Conservation (phyloP, 192 early-diverging fungal genomes). For the Funneliformis mosseae region DNA sequence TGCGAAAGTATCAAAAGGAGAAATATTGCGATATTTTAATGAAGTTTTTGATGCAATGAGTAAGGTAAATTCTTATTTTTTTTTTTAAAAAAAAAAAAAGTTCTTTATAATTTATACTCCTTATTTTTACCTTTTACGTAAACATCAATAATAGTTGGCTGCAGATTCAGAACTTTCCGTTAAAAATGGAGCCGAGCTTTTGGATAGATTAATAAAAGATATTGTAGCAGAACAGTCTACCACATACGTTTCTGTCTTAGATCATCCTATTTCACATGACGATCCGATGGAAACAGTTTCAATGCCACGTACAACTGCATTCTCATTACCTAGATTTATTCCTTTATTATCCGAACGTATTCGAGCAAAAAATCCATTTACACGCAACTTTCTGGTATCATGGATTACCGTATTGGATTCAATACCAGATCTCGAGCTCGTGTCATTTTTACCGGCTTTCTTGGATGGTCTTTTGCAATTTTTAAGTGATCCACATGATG, state of each 20-base stretch:
- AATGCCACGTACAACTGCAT: constrained; percentile 68
- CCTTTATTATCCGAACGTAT: constrained; percentile 92
- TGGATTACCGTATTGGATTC: constrained; percentile 94
- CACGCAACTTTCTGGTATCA: constrained; percentile 90
- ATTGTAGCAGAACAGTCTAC: constrained; percentile 91
- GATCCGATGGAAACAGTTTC: constrained; percentile 47
- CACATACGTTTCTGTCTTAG: constrained; percentile 61
- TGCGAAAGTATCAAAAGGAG: constrained; percentile 89
- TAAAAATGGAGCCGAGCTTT: constrained; percentile 90
- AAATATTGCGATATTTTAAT: constrained; percentile 91
- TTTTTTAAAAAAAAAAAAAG: no score
- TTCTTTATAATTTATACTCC: neutral
- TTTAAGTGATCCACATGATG: constrained; percentile 90
- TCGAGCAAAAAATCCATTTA: constrained; percentile 85
- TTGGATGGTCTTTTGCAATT: constrained; percentile 90
- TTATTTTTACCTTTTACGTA: neutral
- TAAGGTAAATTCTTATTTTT: constrained; percentile 63
- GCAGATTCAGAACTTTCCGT: constrained; percentile 90
- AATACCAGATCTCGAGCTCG: constrained; percentile 92
- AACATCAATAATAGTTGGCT: constrained; percentile 59
- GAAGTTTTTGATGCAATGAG: constrained; percentile 96
- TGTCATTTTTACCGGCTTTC: constrained; percentile 91
- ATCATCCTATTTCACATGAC: constrained; percentile 27
- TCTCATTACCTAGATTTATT: constrained; percentile 92
- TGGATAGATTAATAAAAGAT: constrained; percentile 95